Evolutionary conservation across 2,329 filamentous ascomycete species (phyloP), one percentile per base, ranked within the genome.

Genomic region (Endoconidiophora polonica): DNA sequence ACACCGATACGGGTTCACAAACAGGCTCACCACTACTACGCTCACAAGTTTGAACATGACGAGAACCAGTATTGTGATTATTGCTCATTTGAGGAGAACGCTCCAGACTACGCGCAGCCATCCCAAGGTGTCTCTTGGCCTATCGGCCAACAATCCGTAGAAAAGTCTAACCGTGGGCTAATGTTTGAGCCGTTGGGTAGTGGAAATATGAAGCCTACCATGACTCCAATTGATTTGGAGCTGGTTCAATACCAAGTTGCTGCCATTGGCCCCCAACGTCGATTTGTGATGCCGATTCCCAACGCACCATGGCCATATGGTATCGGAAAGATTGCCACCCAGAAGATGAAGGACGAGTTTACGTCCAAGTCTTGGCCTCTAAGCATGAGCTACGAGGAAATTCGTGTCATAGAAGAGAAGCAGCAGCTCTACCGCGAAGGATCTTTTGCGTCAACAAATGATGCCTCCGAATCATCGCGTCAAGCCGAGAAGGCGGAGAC

Each of bases 231-330:
- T 33, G 29, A 33, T 33, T 9, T 9, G 29, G 29, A 33, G 3
- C 29, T 33, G 29, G 29, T 12, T 33, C 29, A 33, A 10, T 12
- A 12, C 7, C 29, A 33, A 33, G 29, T 12, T 33, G 29, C 29
- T 12, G 29, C 7, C 5, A 33, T 33, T 41, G 20, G 44, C 18
- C n/a, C 23, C 9, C 48, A 59, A 61, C 20, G 57, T 56, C 54
- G 57, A 58, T 33, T 29, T 54, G 56, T 26, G 23, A 52, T 48
- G 26, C 55, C 52, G 23, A 50, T 37, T 41, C 52, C 36, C 37
- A 16, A 12, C 20, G 40, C 54, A 57, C 48, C 56, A 54, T 53
- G 53, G 55, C 52, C 44, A 55, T 47, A 50, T 48, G 40, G 44
- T 50, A 33, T 48, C 16, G 50, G 46, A 18, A 42, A 48, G 22